Percentiles rank a stretch among this genome's conserved stretches.
phyloP scores from a whole-genome alignment of 2,329 filamentous ascomycete species.

The Samsoniella hepiali region DNA sequence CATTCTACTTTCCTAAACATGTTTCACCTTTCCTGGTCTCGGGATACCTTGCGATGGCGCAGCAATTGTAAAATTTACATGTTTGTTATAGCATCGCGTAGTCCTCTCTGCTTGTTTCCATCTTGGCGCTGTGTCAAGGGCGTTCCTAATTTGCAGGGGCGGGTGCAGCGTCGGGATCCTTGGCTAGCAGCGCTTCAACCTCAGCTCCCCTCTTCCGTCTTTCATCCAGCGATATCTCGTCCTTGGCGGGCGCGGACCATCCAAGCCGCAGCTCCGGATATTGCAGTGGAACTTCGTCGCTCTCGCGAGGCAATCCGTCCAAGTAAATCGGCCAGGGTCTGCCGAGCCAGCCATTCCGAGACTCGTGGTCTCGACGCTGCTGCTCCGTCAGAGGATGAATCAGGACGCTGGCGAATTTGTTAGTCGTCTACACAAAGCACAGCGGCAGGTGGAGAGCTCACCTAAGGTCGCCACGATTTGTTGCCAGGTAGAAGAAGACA shows the following conservation, averaged over 20 bases:
- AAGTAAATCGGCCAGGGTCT: slow-evolving; percentile 34
- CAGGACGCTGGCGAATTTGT: slow-evolving; percentile 25
- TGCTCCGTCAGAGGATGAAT: slow-evolving; percentile 32
- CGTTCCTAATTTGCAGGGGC: slow-evolving; percentile 25
- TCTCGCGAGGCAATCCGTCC: slow-evolving; percentile 27
- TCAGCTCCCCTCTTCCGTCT: slow-evolving; percentile 28
- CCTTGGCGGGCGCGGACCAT: slow-evolving; percentile 28
- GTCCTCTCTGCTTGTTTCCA: no score
- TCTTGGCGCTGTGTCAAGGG: no score
- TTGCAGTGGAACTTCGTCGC: slow-evolving; percentile 29
- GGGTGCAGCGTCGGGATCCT: slow-evolving; percentile 31
- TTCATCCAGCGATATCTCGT: slow-evolving; percentile 32
- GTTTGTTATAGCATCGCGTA: no score
- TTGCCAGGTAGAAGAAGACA: slow-evolving; percentile 34
- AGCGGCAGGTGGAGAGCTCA: slow-evolving; percentile 3
- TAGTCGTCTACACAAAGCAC: background rate
- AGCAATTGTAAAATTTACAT: no score
- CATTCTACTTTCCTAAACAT: no score
- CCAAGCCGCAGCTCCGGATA: slow-evolving; percentile 32
- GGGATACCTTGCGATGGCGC: no score
- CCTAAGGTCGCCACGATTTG: slow-evolving; percentile 32
- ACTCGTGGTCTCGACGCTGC: slow-evolving; percentile 33
- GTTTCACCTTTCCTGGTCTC: no score
- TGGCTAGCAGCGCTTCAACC: slow-evolving; percentile 30
- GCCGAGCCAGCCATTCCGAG: slow-evolving; percentile 33